Percentiles rank a stretch among this genome's conserved stretches.
phyloP scores from a whole-genome alignment of 257 asterid species.

The Solanum rostratum region DNA sequence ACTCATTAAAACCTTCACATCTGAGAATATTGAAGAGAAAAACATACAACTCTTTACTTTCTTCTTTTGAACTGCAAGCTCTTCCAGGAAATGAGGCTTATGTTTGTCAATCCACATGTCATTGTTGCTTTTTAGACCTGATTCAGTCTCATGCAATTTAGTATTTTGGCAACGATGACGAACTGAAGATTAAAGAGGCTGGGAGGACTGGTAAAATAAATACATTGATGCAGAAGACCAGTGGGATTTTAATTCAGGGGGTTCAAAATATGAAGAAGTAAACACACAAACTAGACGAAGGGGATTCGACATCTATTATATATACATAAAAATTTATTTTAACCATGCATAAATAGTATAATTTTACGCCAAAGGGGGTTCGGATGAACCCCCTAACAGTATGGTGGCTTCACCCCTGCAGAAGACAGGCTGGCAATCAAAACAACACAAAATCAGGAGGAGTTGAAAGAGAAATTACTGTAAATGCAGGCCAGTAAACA shows the following conservation, averaged over 20 bases:
- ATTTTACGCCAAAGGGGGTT: no score
- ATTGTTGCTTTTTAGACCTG: constrained; percentile 37
- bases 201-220: neutral
- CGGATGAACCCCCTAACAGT: no score
- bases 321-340: no score
- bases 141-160: neutral
- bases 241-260: no score
- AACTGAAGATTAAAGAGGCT: neutral
- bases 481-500: neutral
- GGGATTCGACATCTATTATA: no score
- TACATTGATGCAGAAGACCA: neutral
- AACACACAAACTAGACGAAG: no score
- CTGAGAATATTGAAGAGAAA: neutral
- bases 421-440: neutral
- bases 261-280: no score
- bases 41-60: constrained; percentile 35
- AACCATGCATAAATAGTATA: no score
- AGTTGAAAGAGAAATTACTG: neutral
- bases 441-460: neutral
- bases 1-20: neutral
- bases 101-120: constrained; percentile 72
- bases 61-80: constrained; percentile 88
- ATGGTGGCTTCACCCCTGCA: no score
- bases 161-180: neutral
- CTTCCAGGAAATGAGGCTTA: constrained; percentile 61